Base-by-base conservation (phyloP, 2,329 filamentous ascomycete species). In the Stagonosporopsis cucurbitacearum region DNA sequence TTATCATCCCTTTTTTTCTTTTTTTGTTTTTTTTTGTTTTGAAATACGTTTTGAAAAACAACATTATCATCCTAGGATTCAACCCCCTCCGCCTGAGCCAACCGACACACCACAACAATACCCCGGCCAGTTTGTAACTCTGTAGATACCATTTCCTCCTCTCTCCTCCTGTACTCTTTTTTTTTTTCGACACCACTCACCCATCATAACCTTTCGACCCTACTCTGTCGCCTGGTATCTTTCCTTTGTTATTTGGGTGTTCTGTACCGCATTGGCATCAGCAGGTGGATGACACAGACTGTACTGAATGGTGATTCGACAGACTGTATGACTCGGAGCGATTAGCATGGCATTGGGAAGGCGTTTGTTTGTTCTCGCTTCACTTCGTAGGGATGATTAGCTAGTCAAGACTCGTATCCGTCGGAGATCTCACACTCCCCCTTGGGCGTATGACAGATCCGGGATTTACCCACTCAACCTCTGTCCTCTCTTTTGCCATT, bases 341-440 rank as follows among this genome's bases (percentile, higher is more conserved):
- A 47, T 47, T 50, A 57, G 54, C 54, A 52, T 52, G 48, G 54
- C 54, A 57, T 57, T 36, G 54, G 54, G 51, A 49, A 48, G 56
- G 50, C 46, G 45, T 52, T 52, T 51, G 45, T 54, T 57, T 50
- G 33, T 45, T 58, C 56, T 60, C 52, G 41, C 53, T 57, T 66
- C 58, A 61, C 59, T 69, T 50, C 22, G 57, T 65, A 72, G 70
- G 72, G 72, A 74, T 72, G 72, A 72, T 72, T 50, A 52, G 71
- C 65, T 74, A 74, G 71, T 74, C 73, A 73, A 73, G 73, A 73
- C 73, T 75, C 73, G 73, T 75, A 75, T 75, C 73, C 70, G 68
- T 68, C 69, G 59, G 71, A 43, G 65, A 66, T 67, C 61, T 62
- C 45, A 57, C 51, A 55, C 35, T 58, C 59, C 42, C 55, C 42